Evolutionary conservation across 2,329 filamentous ascomycete species (phyloP), one percentile per base, ranked within the genome.

Genomic region (Westerdykella ornata): DNA sequence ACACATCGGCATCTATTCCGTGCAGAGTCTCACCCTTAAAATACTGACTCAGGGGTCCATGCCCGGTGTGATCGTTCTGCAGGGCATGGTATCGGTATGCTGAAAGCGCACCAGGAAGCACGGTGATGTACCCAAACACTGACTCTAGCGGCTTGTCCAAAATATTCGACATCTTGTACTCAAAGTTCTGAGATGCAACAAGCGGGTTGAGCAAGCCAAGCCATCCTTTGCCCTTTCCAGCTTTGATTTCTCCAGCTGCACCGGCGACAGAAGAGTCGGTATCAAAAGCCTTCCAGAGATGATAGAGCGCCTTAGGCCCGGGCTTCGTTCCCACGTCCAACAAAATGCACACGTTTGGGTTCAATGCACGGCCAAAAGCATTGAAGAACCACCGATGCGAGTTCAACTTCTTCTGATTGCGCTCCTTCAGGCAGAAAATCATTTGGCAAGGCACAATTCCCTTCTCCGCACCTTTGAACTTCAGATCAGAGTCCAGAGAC

Each of bases 151-250:
- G 92, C 67, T 98, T 98, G 65, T 98, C 92, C 18, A 98, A 75
- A 57, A 98, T 98, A 57, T 98, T 98, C 31, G 88, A 95, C 88
- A 98, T 96, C 68, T 98, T 98, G 74, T 98, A 98, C 72, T 98
- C 92, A 53, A 98, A 98, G 64, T 98, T 98, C 59, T 98, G 92
- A 35, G 88, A 94, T 0, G 92, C 92, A 13, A 98, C 90, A 5
- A 98, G 74, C 0, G 92, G 92, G 57, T 98, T 98, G 35, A 98
- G 72, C 13, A 98, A 75, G 48, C 90, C 88, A 4, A 81, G 72
- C 60, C 88, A 89, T 17, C 78, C 81, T 52, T 83, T 87, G 6
- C 92, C 92, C 65, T 96, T 94, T 69, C 94, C 94, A 0, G 92
- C 92, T 63, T 90, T 95, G 67, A 98, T 98, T 66, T 98, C 92